Percentiles rank a stretch among this genome's conserved stretches.
Evolutionary conservation across 106 monocot species (phyloP).

Genomic region (Dendrobium huoshanense): DNA sequence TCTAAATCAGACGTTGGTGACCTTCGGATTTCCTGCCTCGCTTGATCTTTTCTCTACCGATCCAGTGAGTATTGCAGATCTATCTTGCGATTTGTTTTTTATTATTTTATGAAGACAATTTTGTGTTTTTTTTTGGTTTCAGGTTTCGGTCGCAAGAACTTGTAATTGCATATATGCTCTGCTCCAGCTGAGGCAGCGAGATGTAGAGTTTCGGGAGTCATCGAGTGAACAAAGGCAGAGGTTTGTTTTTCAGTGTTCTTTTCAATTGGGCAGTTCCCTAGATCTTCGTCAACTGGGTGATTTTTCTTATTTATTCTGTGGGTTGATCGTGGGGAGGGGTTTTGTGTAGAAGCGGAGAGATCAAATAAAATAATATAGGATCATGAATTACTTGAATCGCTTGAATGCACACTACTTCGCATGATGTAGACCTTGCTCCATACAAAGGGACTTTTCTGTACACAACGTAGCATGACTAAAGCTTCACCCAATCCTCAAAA

Average conservation of each 20-base stretch:
- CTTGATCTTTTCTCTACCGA: conserved; percentile 90
- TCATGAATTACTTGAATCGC: too few relatives aligned
- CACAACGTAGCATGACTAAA: too few relatives aligned
- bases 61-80: conserved; percentile 42
- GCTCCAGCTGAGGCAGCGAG: conserved; percentile 87
- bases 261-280: neutral
- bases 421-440: too few relatives aligned
- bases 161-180: conserved; percentile 94
- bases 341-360: too few relatives aligned
- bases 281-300: neutral
- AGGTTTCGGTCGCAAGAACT: conserved; percentile 95
- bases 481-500: too few relatives aligned
- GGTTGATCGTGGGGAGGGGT: too few relatives aligned
- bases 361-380: too few relatives aligned
- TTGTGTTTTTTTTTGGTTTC: conserved; percentile 1
- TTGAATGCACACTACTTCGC: too few relatives aligned
- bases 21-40: conserved; percentile 93
- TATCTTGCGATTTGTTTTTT: neutral
- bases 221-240: conserved; percentile 83
- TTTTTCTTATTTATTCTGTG: too few relatives aligned
- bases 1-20: conserved; percentile 93
- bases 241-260: conserved; percentile 19
- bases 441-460: too few relatives aligned
- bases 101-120: neutral
- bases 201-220: conserved; percentile 88